Percentiles rank a stretch among this genome's conserved stretches.
phyloP scores from a whole-genome alignment of 768 basidiomycete genomes.

The Mycena olivaceomarginata region DNA sequence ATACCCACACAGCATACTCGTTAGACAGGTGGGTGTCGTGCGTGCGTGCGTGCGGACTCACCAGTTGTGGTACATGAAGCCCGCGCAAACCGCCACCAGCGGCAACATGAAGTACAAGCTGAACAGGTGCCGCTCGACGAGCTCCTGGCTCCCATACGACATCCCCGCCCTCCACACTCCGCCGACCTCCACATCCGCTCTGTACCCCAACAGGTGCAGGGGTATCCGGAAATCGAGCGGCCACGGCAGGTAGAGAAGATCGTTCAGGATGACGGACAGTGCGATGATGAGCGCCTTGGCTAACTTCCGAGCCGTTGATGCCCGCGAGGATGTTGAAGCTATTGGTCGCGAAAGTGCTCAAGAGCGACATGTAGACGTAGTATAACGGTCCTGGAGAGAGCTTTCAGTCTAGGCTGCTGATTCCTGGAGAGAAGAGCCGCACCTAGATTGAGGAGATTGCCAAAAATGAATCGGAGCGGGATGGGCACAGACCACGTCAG shows the following conservation, averaged over 20 bases:
- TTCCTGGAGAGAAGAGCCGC: conserved; percentile 47
- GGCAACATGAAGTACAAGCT: conserved; percentile 99
- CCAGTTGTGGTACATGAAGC: conserved; percentile 98
- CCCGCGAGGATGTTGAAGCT: conserved; percentile 99
- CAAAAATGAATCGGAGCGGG: conserved; percentile 83
- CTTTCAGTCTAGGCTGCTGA: neutral
- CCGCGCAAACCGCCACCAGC: conserved; percentile 91
- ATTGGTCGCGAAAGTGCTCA: conserved; percentile 98
- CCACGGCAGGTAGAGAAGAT: conserved; percentile 96
- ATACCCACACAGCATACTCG: neutral
- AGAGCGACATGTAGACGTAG: conserved; percentile 96
- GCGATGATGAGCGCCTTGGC: conserved; percentile 97
- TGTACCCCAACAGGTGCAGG: conserved; percentile 80
- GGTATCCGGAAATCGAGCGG: conserved; percentile 84
- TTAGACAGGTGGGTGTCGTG: conserved; percentile 5
- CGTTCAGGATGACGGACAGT: conserved; percentile 92
- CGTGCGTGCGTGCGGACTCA: conserved; percentile 58
- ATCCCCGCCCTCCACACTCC: conserved; percentile 91
- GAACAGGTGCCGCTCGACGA: conserved; percentile 96
- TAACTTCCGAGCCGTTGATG: conserved; percentile 96
- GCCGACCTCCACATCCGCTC: conserved; percentile 82
- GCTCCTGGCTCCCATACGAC: conserved; percentile 88
- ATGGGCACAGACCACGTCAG: conserved; percentile 93
- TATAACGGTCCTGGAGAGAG: conserved; percentile 86
- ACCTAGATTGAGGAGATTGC: conserved; percentile 93